These are phyloP conservation scores for Eleusine coracana DNA, from an alignment of 176 grass and related monocot genomes.

Conservation along the genomic window DNA sequence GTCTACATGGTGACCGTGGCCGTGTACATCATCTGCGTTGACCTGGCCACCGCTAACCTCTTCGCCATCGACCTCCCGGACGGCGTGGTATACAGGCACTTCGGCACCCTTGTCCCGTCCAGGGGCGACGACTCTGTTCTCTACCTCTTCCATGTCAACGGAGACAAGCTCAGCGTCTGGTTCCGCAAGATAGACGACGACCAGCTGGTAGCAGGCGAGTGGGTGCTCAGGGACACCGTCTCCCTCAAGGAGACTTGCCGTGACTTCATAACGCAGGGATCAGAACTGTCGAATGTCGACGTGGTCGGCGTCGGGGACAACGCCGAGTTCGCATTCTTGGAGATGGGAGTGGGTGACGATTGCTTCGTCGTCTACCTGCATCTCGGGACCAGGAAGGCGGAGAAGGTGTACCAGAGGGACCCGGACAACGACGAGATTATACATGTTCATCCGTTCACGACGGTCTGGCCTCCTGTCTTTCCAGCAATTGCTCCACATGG, in stretches of 20 bases:
- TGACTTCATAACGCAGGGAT: not conserved
- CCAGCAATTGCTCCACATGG: not conserved
- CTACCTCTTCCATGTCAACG: too few relatives aligned
- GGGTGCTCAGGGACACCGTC: constrained; percentile 8
- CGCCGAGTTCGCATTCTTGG: constrained; percentile 15
- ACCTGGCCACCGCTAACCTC: not conserved
- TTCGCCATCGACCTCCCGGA: not conserved
- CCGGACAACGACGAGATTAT: not conserved
- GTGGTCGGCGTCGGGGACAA: constrained; percentile 9
- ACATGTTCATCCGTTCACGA: not conserved
- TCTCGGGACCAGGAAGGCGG: not conserved
- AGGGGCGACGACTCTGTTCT: too few relatives aligned
- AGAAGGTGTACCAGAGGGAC: constrained; percentile 19
- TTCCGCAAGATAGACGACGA: not conserved
- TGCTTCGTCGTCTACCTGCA: not conserved
- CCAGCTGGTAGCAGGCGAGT: not conserved
- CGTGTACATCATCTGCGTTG: not conserved
- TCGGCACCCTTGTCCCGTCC: too few relatives aligned
- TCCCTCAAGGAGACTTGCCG: not conserved
- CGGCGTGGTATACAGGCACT: too few relatives aligned
- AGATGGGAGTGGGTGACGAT: not conserved
- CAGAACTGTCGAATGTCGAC: not conserved
- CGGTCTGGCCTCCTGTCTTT: not conserved
- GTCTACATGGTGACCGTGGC: constrained; percentile 13
- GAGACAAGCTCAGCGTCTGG: not conserved